Evolutionary conservation across 139 green algal species (phyloP).

Genomic region (Volvox africanus): DNA sequence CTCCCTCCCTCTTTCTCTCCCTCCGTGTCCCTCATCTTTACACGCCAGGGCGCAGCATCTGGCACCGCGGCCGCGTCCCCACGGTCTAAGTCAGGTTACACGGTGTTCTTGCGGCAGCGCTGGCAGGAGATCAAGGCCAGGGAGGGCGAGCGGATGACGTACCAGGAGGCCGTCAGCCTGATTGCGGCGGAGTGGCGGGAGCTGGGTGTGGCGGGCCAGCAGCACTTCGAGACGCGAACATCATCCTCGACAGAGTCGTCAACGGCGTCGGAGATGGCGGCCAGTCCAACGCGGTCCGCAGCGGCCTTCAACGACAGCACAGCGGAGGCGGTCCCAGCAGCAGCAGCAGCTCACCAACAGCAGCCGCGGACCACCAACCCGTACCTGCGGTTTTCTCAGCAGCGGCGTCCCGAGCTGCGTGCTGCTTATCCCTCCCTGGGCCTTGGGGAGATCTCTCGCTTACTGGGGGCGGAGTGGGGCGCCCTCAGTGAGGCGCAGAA

Average conservation of each 20-base stretch:
- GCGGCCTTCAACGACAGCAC: not conserved
- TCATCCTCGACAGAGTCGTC: no score
- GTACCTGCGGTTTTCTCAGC: conserved; percentile 1
- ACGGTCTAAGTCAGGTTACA: not conserved
- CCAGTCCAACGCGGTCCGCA: not conserved
- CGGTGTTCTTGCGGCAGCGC: not conserved
- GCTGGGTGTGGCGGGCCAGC: conserved; percentile 5
- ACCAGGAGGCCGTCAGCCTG: not conserved
- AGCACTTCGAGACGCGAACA: not conserved
- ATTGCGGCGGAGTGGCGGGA: conserved; percentile 32
- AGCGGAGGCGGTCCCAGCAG: not conserved
- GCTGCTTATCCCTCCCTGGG: not conserved
- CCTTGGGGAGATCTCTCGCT: conserved; percentile 57
- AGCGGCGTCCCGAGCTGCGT: not conserved
- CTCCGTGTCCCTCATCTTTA: no score
- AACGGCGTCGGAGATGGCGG: not conserved
- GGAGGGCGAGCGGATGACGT: not conserved
- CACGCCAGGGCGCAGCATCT: not conserved
- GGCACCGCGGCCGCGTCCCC: not conserved
- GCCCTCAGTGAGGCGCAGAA: conserved; percentile 68
- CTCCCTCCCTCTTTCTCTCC: not conserved
- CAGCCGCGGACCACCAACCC: not conserved
- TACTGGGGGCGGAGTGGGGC: conserved; percentile 62
- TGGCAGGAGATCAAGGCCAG: conserved; percentile 9
- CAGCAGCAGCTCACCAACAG: no score